phyloP scores from a whole-genome alignment of 2,329 filamentous ascomycete species.

The Scedosporium boydii region DNA sequence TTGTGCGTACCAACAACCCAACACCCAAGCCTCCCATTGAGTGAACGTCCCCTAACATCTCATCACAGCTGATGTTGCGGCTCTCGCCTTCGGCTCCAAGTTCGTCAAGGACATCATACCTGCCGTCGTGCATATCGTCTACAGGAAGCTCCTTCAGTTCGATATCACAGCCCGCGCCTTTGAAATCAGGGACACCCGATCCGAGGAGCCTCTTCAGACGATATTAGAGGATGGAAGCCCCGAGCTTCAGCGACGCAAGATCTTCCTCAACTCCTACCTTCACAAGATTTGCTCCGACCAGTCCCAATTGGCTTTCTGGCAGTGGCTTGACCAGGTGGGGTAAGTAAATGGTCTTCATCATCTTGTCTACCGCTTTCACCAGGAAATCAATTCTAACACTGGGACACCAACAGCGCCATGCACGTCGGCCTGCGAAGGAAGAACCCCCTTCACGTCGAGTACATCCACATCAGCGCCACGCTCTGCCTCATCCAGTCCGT shows the following conservation, averaged over 20 bases:
- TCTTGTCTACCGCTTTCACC: not conserved
- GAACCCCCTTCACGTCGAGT: conserved; percentile 69
- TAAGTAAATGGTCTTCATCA: conserved; percentile 24
- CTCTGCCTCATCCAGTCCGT: conserved; percentile 71
- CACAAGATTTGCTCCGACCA: conserved; percentile 67
- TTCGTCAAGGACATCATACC: conserved; percentile 79
- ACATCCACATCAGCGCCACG: conserved; percentile 65
- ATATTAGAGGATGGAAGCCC: conserved; percentile 58
- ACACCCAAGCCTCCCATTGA: not conserved
- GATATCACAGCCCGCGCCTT: conserved; percentile 78
- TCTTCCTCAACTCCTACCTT: conserved; percentile 68
- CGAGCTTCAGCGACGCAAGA: conserved; percentile 68
- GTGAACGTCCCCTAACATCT: not conserved
- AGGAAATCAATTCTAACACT: not conserved
- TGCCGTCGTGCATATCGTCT: conserved; percentile 75
- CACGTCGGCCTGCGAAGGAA: conserved; percentile 66
- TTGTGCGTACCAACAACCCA: conserved; percentile 30
- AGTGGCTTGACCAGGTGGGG: conserved; percentile 77
- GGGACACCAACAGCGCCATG: conserved; percentile 61
- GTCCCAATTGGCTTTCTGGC: conserved; percentile 69
- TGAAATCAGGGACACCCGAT: conserved; percentile 50
- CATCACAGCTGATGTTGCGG: conserved; percentile 57
- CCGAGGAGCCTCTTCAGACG: conserved; percentile 57
- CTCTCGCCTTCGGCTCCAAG: conserved; percentile 58
- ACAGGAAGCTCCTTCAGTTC: conserved; percentile 70